Percentiles rank a stretch among this genome's conserved stretches.
Evolutionary conservation across 257 asterid species (phyloP).

Genomic region (Jaltomata sinuosa): DNA sequence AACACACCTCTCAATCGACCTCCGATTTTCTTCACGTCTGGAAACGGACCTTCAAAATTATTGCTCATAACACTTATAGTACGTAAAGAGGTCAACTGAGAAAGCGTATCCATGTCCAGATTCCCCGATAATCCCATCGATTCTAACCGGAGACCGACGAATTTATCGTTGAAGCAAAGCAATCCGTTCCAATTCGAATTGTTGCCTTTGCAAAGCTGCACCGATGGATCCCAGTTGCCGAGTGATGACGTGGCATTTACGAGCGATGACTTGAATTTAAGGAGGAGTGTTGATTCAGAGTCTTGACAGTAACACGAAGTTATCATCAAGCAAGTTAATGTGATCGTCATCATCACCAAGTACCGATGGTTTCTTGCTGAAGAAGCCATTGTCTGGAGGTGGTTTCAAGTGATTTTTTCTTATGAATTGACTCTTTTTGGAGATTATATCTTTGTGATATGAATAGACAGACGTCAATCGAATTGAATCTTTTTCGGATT

Average conservation of each 20-base stretch:
- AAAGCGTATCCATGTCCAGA: slow-evolving; percentile 24
- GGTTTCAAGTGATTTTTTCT: not conserved
- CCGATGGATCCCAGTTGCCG: slow-evolving; percentile 28
- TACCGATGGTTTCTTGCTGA: not conserved
- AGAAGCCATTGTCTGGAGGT: not conserved
- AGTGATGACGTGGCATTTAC: slow-evolving; percentile 25
- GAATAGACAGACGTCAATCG: not conserved
- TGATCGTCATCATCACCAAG: not conserved
- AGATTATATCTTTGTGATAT: not conserved
- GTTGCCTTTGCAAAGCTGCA: slow-evolving; percentile 23
- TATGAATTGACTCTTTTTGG: not conserved
- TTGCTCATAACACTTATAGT: slow-evolving; percentile 45
- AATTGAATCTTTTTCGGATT: not conserved
- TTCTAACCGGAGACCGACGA: slow-evolving; percentile 34
- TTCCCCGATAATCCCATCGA: slow-evolving; percentile 38
- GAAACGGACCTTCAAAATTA: slow-evolving; percentile 37
- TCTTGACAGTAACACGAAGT: slow-evolving; percentile 10
- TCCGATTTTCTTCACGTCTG: slow-evolving; percentile 26
- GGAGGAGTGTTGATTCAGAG: slow-evolving; percentile 14
- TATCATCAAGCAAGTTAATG: not conserved
- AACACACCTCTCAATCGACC: slow-evolving; percentile 32
- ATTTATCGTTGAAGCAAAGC: slow-evolving; percentile 26
- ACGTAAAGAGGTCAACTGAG: slow-evolving; percentile 19
- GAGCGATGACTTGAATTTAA: slow-evolving; percentile 41
- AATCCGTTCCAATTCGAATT: slow-evolving; percentile 45